Evolutionary conservation across 2,329 filamentous ascomycete species (phyloP), one percentile per base, ranked within the genome.

Genomic region (Diaporthe sp.): DNA sequence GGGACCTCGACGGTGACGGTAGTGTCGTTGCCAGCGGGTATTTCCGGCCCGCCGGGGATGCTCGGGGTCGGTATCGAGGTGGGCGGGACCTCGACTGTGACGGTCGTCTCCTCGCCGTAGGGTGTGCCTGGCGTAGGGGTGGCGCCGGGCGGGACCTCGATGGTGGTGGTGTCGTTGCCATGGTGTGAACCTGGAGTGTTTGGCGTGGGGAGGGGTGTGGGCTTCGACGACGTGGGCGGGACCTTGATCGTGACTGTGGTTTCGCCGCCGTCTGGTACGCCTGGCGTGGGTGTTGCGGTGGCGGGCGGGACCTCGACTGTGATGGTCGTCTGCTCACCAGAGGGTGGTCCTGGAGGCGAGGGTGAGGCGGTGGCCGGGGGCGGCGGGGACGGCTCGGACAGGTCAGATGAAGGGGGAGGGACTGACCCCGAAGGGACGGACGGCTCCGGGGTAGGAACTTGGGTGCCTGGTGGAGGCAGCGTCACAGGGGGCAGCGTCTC

Each of bases 391-490:
- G 44, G 63, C 47, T 37, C 44, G 17, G 63, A 27, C 47, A n/a
- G 6, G 47, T n/a, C 63, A 9, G 47, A 68, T 22, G 63, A 53
- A 25, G 63, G 47, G 4, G 22, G 9, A 39, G 63, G 63, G 1
- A 27, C n/a, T 13, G 63, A 53, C 8, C 6, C 22, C 42, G 47
- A 37, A 9, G 63, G 63, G 6, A 53, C 47, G 1, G 63, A 51
- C 15, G 63, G 63, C 47, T 68, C 47, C 13, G 63, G 63, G 6
- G 63, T 68, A n/a, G 63, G 59, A 25, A 47, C 39, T 19, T 30
- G 17, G 37, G 39, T 65, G 17, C 25, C 59, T 22, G 59, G 59
- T 15, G 59, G 32, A 37, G n/a, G 25, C 15, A 53, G 63, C 15
- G 63, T 50, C 15, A 30, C 63, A 1, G 44, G 44, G n/a, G 47